Conservation (phyloP, 2,329 filamentous ascomycete genomes). For the Apiospora koreana region DNA sequence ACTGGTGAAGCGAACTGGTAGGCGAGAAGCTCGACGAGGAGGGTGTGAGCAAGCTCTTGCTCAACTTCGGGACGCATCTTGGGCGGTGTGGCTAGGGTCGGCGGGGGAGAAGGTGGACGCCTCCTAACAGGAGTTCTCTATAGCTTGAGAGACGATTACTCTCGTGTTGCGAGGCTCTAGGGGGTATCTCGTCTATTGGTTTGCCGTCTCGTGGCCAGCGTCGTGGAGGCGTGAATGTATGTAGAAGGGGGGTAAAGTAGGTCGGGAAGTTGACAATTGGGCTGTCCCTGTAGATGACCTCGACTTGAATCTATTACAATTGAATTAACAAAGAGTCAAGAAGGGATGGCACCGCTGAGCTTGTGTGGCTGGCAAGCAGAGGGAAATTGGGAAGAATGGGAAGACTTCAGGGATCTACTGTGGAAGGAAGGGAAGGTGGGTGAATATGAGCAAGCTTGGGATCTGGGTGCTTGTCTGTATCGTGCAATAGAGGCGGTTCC, state of each 20-base stretch:
- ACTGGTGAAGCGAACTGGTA: conserved; percentile 99
- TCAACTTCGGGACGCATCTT: conserved; percentile 97
- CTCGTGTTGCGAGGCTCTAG: conserved; percentile 8
- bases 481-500: conserved; percentile 1
- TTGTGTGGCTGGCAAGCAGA: conserved; percentile 8
- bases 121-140: conserved; percentile 11
- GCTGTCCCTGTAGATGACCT: neutral
- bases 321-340: conserved; percentile 11
- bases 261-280: neutral
- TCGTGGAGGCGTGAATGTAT: neutral
- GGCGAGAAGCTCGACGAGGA: conserved; percentile 97
- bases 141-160: conserved; percentile 13
- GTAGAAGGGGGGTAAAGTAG: neutral
- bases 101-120: conserved; percentile 15
- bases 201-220: conserved; percentile 1
- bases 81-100: conserved; percentile 28
- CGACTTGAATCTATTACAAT: conserved; percentile 9
- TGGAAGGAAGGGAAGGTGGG: neutral
- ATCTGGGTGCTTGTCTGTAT: neutral
- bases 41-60: conserved; percentile 97
- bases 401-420: neutral
- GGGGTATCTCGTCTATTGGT: conserved; percentile 14
- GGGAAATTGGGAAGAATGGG: conserved; percentile 8
- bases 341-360: conserved; percentile 6
- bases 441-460: conserved; percentile 12